A percentile compares a stretch with the other conserved stretches of the same genome.
Evolutionary conservation across 2,329 filamentous ascomycete genomes (phyloP).

Genomic region (Byssothecium circinans): DNA sequence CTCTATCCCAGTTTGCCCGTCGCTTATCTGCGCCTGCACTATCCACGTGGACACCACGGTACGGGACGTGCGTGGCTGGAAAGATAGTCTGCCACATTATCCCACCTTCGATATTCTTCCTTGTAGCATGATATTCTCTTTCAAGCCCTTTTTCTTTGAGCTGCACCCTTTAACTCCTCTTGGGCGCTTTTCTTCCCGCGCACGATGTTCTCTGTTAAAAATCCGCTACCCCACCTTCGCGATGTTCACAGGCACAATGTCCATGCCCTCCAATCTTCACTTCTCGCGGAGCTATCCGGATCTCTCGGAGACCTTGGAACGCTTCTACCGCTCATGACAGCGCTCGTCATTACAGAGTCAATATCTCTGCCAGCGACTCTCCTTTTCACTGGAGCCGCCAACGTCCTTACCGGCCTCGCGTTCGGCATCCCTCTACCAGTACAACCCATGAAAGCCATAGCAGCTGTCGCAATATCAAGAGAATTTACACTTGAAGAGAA

Average conservation of each 20-base stretch:
- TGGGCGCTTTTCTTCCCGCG: no score
- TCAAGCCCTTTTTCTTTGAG: background rate
- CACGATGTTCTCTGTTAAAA: conserved; percentile 22
- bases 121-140: conserved; percentile 1
- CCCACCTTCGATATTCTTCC: conserved; percentile 3
- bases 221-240: conserved; percentile 33
- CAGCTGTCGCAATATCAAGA: conserved; percentile 79
- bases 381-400: conserved; percentile 85
- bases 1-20: conserved; percentile 6
- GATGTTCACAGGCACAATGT: conserved; percentile 53
- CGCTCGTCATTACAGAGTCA: conserved; percentile 74
- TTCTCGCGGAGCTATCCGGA: conserved; percentile 79
- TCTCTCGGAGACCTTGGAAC: conserved; percentile 89
- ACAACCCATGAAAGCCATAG: conserved; percentile 89
- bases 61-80: conserved; percentile 7
- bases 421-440: conserved; percentile 92
- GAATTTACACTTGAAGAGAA: conserved; percentile 69
- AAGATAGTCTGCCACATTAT: conserved; percentile 5
- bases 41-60: conserved; percentile 7
- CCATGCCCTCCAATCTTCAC: conserved; percentile 56
- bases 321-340: conserved; percentile 84
- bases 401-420: conserved; percentile 75
- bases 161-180: no score
- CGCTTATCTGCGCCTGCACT: conserved; percentile 4
- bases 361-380: conserved; percentile 83